phyloP scores from a whole-genome alignment of 768 basidiomycete species.

The Trametes gibbosa region DNA sequence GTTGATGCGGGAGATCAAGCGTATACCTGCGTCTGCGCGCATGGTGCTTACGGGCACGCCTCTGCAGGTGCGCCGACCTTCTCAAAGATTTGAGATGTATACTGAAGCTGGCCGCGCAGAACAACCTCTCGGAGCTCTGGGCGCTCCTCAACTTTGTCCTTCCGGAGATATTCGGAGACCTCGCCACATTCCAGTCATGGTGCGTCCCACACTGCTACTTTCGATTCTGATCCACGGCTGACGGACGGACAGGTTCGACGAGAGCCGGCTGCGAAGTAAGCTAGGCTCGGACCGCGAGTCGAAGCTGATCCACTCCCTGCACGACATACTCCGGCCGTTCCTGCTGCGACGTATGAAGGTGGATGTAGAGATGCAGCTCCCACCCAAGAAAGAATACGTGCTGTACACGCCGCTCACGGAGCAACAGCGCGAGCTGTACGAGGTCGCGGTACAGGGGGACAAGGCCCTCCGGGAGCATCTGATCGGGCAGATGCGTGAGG shows the following conservation, averaged over 20 bases:
- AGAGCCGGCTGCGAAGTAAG: constrained; percentile 57
- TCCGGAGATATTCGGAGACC: constrained; percentile 88
- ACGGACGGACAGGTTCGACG: constrained; percentile 55
- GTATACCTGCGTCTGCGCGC: constrained; percentile 77
- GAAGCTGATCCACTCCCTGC: constrained; percentile 73
- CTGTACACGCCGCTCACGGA: constrained; percentile 86
- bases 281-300: constrained; percentile 58
- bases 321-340: constrained; percentile 94
- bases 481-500: constrained; percentile 24
- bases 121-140: constrained; percentile 95
- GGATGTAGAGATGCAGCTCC: constrained; percentile 77
- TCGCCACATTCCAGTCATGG: constrained; percentile 91
- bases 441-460: constrained; percentile 67
- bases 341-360: constrained; percentile 86
- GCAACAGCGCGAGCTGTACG: constrained; percentile 82
- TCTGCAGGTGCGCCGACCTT: constrained; percentile 63
- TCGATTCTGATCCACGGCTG: constrained; percentile 29
- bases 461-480: constrained; percentile 55
- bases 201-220: constrained; percentile 27
- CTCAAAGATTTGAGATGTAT: background rate
- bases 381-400: constrained; percentile 93
- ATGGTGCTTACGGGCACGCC: constrained; percentile 97
- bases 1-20: constrained; percentile 88
- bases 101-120: constrained; percentile 48
- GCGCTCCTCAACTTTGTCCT: constrained; percentile 93